These are phyloP conservation scores for Trametes elegans DNA, from an alignment of 768 basidiomycete species.

Conservation along the genomic window DNA sequence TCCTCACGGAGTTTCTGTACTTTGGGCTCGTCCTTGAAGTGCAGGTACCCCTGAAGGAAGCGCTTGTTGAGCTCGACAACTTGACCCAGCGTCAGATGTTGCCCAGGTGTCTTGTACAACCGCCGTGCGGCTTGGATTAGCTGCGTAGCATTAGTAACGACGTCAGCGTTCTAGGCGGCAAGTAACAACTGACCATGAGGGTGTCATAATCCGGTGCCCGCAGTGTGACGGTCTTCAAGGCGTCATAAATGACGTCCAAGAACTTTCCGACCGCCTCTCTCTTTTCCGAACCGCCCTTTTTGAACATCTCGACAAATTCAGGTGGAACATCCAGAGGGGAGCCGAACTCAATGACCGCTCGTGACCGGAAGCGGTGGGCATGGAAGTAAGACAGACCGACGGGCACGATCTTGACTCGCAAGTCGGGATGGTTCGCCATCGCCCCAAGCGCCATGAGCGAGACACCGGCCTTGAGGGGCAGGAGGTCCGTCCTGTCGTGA, in stretches of 20 bases:
- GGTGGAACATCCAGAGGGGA: constrained; percentile 86
- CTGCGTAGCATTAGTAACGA: constrained; percentile 38
- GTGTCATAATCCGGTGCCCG: constrained; percentile 97
- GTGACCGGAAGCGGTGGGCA: constrained; percentile 80
- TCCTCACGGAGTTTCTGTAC: constrained; percentile 77
- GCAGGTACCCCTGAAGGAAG: constrained; percentile 87
- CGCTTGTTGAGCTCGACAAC: constrained; percentile 94
- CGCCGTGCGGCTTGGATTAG: constrained; percentile 94
- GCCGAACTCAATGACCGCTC: constrained; percentile 97
- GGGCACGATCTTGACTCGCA: constrained; percentile 86
- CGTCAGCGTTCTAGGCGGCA: no score
- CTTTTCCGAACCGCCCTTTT: constrained; percentile 83
- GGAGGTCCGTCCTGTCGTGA: constrained; percentile 93
- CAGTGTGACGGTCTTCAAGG: constrained; percentile 92
- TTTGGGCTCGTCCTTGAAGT: constrained; percentile 90
- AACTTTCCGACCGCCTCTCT: constrained; percentile 88
- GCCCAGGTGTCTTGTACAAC: constrained; percentile 91
- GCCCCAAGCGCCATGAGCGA: constrained; percentile 98
- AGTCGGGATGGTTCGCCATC: constrained; percentile 85
- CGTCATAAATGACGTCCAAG: constrained; percentile 89
- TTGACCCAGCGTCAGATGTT: constrained; percentile 91
- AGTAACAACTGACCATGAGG: constrained; percentile 67
- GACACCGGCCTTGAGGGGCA: constrained; percentile 96
- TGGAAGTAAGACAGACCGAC: constrained; percentile 44
- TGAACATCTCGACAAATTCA: constrained; percentile 88